Percentiles rank a stretch among this genome's conserved stretches.
phyloP scores from a whole-genome alignment of 1,139 yeast genomes.

The Scheffersomyces parashehatae region DNA sequence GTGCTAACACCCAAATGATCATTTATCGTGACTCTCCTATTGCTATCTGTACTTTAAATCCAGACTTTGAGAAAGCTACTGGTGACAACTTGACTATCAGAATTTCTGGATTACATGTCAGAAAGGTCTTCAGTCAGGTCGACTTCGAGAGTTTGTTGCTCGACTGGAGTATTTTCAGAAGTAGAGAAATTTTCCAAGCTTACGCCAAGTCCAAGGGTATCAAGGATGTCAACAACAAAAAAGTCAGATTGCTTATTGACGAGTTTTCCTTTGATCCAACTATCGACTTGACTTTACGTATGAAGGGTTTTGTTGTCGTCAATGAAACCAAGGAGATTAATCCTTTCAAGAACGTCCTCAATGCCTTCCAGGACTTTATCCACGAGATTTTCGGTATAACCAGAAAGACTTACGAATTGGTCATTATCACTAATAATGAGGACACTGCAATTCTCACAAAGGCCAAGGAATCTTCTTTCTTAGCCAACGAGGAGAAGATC shows the following conservation, averaged over 20 bases:
- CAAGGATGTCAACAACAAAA: constrained; percentile 26
- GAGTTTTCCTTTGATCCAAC: constrained; percentile 54
- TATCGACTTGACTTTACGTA: constrained; percentile 32
- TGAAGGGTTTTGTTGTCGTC: constrained; percentile 27
- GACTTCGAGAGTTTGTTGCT: constrained; percentile 63
- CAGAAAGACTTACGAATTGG: constrained; percentile 53
- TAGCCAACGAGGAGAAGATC: not conserved
- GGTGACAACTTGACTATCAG: constrained; percentile 44
- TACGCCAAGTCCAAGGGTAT: constrained; percentile 24
- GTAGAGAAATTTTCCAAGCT: constrained; percentile 41
- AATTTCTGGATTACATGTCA: constrained; percentile 59
- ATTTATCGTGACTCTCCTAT: constrained; percentile 68
- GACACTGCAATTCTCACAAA: constrained; percentile 15
- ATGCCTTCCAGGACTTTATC: constrained; percentile 16
- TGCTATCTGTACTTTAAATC: constrained; percentile 52
- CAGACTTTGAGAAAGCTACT: constrained; percentile 35
- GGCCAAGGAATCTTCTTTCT: constrained; percentile 10
- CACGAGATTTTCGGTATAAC: constrained; percentile 42
- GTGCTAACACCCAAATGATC: constrained; percentile 54
- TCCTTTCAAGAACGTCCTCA: constrained; percentile 30
- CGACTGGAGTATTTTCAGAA: constrained; percentile 57
- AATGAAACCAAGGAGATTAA: constrained; percentile 23
- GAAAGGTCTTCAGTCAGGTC: constrained; percentile 63
- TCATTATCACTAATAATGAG: constrained; percentile 18
- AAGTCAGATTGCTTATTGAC: constrained; percentile 38